Evolutionary conservation across 225 moss, liverwort and hornwort species (phyloP).

Genomic region (Thuidium tamariscinum): DNA sequence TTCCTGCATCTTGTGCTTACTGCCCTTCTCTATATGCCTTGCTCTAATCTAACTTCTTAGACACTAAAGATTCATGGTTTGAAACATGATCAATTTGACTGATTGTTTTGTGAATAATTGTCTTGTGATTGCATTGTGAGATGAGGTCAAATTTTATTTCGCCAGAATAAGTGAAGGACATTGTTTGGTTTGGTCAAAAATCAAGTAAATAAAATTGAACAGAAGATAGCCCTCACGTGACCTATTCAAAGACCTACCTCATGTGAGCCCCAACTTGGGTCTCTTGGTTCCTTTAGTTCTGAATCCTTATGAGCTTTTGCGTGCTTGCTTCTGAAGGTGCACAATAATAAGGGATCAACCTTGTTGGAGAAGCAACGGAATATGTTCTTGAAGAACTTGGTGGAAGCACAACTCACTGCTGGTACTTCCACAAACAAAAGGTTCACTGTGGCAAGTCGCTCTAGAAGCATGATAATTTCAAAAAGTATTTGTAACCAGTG

Average conservation of each 20-base stretch:
- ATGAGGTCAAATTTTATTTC: background rate
- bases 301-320: background rate
- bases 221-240: too few relatives aligned
- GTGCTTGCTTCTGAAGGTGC: slow-evolving; percentile 34
- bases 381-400: slow-evolving; percentile 53
- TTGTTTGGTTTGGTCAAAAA: too few relatives aligned
- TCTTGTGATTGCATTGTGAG: too few relatives aligned
- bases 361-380: slow-evolving; percentile 46
- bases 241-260: background rate
- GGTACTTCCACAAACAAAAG: background rate
- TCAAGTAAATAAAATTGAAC: background rate
- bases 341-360: slow-evolving; percentile 51
- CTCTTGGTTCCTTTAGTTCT: background rate
- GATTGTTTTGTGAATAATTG: background rate
- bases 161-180: background rate
- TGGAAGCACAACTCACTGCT: slow-evolving; percentile 42
- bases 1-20: background rate
- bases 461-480: background rate
- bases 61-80: background rate
- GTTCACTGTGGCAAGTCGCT: background rate
- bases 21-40: background rate
- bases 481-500: background rate
- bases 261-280: background rate
- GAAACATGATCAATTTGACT: background rate
- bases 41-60: background rate